Evolutionary conservation across 129 eudicot genomes (phyloP).

Genomic region (Flaveria robusta): DNA sequence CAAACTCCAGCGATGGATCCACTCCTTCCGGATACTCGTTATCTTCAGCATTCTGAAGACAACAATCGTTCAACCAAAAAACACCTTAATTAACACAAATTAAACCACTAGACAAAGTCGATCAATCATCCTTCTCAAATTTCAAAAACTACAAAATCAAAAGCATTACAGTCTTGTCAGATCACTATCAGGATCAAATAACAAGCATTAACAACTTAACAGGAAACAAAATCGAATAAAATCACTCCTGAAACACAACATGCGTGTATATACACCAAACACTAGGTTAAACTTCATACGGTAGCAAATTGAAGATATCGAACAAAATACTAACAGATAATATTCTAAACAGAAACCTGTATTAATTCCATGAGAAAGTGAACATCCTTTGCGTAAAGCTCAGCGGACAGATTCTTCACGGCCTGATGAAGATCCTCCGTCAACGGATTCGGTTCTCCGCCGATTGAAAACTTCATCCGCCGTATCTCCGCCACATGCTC

Average conservation of each 20-base stretch:
- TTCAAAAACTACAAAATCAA: too few species aligned
- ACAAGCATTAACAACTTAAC: background rate
- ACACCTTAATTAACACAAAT: background rate
- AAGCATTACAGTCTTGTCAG: background rate
- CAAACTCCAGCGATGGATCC: conserved; percentile 53
- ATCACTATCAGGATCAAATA: background rate
- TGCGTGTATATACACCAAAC: background rate
- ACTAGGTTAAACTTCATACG: background rate
- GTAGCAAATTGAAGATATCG: background rate
- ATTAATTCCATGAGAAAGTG: conserved; percentile 70
- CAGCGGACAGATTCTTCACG: conserved; percentile 64
- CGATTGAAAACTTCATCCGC: conserved; percentile 50
- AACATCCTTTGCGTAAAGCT: conserved; percentile 65
- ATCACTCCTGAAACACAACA: too few species aligned
- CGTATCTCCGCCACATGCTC: conserved; percentile 61
- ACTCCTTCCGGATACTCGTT: conserved; percentile 60
- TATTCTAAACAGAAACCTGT: conserved; percentile 38
- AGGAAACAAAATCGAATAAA: background rate
- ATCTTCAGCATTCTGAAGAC: conserved; percentile 64
- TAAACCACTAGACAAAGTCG: too few species aligned
- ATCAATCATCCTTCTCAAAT: background rate
- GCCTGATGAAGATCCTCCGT: conserved; percentile 64
- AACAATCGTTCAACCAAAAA: conserved; percentile 1
- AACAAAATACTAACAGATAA: background rate
- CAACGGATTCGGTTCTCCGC: conserved; percentile 48